Percentiles rank a stretch among this genome's conserved stretches.
phyloP scores from a whole-genome alignment of 768 basidiomycete species.

The Russula virescens region DNA sequence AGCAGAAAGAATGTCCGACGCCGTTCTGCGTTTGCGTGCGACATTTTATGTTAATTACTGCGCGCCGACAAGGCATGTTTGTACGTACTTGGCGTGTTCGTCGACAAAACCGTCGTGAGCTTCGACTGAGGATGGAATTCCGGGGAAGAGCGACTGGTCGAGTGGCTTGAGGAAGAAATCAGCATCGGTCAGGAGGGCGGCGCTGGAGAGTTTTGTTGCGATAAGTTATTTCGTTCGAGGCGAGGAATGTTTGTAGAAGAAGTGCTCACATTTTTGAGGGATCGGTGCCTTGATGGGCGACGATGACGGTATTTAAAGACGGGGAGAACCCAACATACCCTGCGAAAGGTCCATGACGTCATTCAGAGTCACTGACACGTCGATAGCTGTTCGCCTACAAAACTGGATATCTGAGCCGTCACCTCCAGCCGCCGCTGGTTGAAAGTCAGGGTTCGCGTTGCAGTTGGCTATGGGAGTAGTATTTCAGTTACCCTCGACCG shows the following conservation, averaged over 20 bases:
- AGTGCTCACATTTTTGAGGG: slow-evolving; percentile 29
- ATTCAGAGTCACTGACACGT: too few species aligned
- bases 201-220: slow-evolving; percentile 24
- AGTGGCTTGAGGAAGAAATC: slow-evolving; percentile 35
- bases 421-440: slow-evolving; percentile 45
- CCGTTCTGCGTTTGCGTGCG: background rate
- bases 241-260: background rate
- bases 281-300: slow-evolving; percentile 38
- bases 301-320: slow-evolving; percentile 32
- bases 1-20: background rate
- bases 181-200: slow-evolving; percentile 38
- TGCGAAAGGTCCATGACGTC: slow-evolving; percentile 21
- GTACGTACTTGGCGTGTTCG: slow-evolving; percentile 40
- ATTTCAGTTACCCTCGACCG: background rate
- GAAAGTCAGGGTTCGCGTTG: slow-evolving; percentile 42
- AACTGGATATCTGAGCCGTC: slow-evolving; percentile 39
- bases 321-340: slow-evolving; percentile 54
- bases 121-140: slow-evolving; percentile 37
- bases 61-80: too few species aligned
- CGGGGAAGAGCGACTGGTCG: slow-evolving; percentile 44
- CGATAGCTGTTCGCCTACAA: slow-evolving; percentile 30
- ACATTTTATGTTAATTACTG: background rate
- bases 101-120: slow-evolving; percentile 44
- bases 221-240: background rate
- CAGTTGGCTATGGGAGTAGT: slow-evolving; percentile 36